phyloP scores from a whole-genome alignment of 257 asterid species.

The Fraxinus anomala region DNA sequence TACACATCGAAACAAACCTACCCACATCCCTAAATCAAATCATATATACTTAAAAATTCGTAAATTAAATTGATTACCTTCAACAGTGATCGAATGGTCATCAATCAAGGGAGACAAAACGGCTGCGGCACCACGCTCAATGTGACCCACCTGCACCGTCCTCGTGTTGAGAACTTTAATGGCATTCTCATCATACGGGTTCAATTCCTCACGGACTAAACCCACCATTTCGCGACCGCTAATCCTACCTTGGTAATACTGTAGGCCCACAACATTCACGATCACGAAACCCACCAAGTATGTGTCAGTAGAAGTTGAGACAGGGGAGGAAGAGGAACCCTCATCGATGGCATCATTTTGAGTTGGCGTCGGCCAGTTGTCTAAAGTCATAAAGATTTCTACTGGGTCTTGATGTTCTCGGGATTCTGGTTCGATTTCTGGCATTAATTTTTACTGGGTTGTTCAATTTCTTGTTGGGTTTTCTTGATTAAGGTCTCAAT shows the following conservation, averaged over 20 bases:
- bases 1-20: background rate
- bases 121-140: slow-evolving; percentile 59
- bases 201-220: slow-evolving; percentile 65
- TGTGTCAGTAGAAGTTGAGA: slow-evolving; percentile 24
- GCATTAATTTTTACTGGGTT: slow-evolving; percentile 27
- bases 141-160: slow-evolving; percentile 63
- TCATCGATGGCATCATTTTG: slow-evolving; percentile 23
- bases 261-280: slow-evolving; percentile 65
- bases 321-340: slow-evolving; percentile 6
- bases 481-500: slow-evolving; percentile 5
- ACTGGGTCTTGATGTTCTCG: slow-evolving; percentile 45
- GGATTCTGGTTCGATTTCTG: slow-evolving; percentile 22
- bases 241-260: slow-evolving; percentile 54
- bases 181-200: slow-evolving; percentile 59
- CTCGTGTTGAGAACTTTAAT: slow-evolving; percentile 64
- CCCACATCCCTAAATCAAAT: no score
- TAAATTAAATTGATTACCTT: slow-evolving; percentile 40
- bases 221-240: slow-evolving; percentile 72
- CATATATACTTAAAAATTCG: background rate
- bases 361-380: slow-evolving; percentile 43
- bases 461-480: slow-evolving; percentile 8
- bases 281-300: slow-evolving; percentile 67
- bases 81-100: slow-evolving; percentile 40
- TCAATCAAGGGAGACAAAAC: slow-evolving; percentile 73
- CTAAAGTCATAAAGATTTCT: slow-evolving; percentile 43